Percentiles rank a stretch among this genome's conserved stretches.
Evolutionary conservation across 106 monocot species (phyloP).

Genomic region (Posidonia australis): DNA sequence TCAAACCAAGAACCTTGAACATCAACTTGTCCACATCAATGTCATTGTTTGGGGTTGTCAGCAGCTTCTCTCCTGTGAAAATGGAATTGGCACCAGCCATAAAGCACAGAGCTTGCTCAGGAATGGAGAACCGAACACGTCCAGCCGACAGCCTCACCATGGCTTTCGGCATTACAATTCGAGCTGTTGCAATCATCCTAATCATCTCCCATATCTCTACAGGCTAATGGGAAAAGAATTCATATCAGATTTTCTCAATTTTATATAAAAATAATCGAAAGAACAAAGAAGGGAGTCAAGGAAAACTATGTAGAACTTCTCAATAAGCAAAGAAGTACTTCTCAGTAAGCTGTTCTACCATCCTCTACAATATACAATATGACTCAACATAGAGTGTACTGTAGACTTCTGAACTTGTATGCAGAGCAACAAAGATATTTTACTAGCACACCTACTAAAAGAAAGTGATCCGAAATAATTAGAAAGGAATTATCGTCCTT

Average conservation of each 20-base stretch:
- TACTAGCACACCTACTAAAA: too few relatives aligned
- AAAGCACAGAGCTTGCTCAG: constrained; percentile 92
- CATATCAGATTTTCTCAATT: too few relatives aligned
- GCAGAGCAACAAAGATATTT: too few relatives aligned
- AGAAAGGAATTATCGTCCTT: too few relatives aligned
- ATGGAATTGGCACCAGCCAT: constrained; percentile 95
- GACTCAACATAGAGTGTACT: too few relatives aligned
- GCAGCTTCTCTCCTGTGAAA: constrained; percentile 85
- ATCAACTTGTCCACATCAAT: constrained; percentile 75
- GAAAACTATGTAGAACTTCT: too few relatives aligned
- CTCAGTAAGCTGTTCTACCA: too few relatives aligned
- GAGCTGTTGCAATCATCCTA: constrained; percentile 87
- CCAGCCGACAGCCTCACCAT: constrained; percentile 97
- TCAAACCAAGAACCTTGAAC: constrained; percentile 85
- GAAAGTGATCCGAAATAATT: too few relatives aligned
- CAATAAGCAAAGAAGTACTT: too few relatives aligned
- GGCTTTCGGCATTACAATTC: constrained; percentile 91
- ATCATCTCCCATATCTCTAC: constrained; percentile 97
- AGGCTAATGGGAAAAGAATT: constrained; percentile 6
- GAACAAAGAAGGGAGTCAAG: neutral
- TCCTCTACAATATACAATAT: too few relatives aligned
- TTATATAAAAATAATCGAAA: constrained; percentile 30
- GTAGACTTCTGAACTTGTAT: too few relatives aligned
- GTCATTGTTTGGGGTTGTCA: constrained; percentile 89
- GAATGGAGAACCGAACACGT: constrained; percentile 77